Evolutionary conservation across 176 grass and related monocot species (phyloP), one percentile per base, ranked within the genome.

Genomic region (Musa troglodytarum): DNA sequence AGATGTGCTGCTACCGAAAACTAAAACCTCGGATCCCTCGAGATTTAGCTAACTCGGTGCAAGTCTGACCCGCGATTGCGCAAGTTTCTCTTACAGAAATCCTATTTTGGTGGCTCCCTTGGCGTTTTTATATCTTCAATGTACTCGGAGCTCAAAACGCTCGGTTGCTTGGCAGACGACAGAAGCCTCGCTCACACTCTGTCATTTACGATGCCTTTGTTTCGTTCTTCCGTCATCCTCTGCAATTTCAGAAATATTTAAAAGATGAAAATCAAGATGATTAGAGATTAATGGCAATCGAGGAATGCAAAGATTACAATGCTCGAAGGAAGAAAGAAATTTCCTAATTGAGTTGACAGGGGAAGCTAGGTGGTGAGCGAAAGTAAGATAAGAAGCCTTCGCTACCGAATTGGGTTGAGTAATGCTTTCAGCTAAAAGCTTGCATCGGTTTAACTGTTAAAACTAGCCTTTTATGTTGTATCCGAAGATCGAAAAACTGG

Each of bases 111-210:
- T 70, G 68, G 43, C 43, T 70, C 68, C 20, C 68, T 49, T 9
- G 72, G 72, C 1, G 72, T 74, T 28, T 57, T 74, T 28, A 74
- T 26, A 17, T 10, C 72, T 55, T 74, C 72, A 8, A 74, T 74
- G 72, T 74, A 54, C 8, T 74, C 53, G 9, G 23, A n/a, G 3
- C 72, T 74, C 53, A 74, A 22, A 74, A 74, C 34, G 52, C 72
- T 74, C 2, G 72, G 72, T 74, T 74, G 72, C 28, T 74, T 74
- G 52, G 53, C 19, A 6, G 71, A 74, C 15, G 72, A 74, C 7
- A 74, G 25, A 24, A 74, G 72, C 72, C 72, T 74, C 14, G 53
- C 53, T 22, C 53, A 55, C 72, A 74, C 57, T 74, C 72, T 57
- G 72, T 57, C 72, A 28, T 53, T 74, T 15, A 74, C 57, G 21